A percentile compares a stretch with the other conserved stretches of the same genome.
Conservation (phyloP, 2,329 filamentous ascomycete genomes). For the Talaromyces verruculosus region DNA sequence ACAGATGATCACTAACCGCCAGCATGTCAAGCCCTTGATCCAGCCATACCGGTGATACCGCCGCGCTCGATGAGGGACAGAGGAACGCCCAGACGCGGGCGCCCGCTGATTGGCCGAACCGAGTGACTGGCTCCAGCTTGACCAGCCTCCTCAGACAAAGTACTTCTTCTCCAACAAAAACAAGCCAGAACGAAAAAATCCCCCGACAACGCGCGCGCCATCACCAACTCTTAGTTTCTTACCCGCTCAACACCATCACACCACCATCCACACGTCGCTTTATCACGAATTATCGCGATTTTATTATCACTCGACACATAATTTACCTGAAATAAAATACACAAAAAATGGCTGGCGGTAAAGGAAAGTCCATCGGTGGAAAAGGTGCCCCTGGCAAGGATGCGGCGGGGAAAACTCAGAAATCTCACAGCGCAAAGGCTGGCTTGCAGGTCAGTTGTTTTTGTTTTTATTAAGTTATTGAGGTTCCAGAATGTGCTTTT, state of each 20-base stretch:
- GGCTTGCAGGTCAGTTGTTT: constrained; percentile 72
- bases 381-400: constrained; percentile 81
- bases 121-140: background rate
- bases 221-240: background rate
- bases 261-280: constrained; percentile 12
- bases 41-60: background rate
- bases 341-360: constrained; percentile 73
- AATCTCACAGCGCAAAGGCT: constrained; percentile 89
- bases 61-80: background rate
- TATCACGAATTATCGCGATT: background rate
- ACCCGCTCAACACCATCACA: constrained; percentile 8
- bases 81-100: background rate
- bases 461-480: constrained; percentile 20
- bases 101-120: constrained; percentile 19
- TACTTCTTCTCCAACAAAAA: constrained; percentile 11
- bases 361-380: constrained; percentile 88
- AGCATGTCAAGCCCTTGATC: background rate
- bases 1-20: background rate
- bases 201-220: constrained; percentile 10
- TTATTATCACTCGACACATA: background rate
- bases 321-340: constrained; percentile 9
- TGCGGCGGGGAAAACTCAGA: constrained; percentile 83
- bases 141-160: constrained; percentile 9
- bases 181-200: constrained; percentile 2
- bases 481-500: constrained; percentile 43